Base-by-base conservation (phyloP, 768 basidiomycete species). In the Termitomyces sp. region DNA sequence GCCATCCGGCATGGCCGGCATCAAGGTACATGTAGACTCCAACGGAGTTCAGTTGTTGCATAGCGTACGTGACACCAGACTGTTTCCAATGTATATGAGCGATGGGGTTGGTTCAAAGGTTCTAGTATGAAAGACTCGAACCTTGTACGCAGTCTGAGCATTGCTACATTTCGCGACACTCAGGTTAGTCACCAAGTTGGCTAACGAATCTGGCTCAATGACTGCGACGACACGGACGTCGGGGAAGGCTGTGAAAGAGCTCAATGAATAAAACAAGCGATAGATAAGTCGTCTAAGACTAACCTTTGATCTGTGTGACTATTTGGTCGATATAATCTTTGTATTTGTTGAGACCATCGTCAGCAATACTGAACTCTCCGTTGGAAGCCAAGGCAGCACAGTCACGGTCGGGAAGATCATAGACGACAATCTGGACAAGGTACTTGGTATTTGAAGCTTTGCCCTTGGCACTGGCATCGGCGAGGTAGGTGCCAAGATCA, bases 121-220 rank as follows among this genome's bases (percentile, higher is more conserved):
- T 46, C 7, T 20, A 53, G 16, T 45, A 49, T n/a, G 4, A 14
- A 40, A 3, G 18, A 18, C 20, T 54, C 69, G n/a, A 59, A 74
- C 75, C 65, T 77, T 73, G 73, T 86, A 84, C 16, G 80, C 77
- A 35, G 71, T 68, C 63, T 81, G 73, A 20, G 84, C 85, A 61
- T 74, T 75, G 47, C 76, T 65, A 68, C 84, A 85, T 66, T 85
- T 83, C 38, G 71, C 61, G 36, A 84, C 80, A 69, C 69, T 83
- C 68, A 85, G 63, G 78, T 86, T 87, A 66, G 84, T 86, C 64
- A 87, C 85, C 64, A 87, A 65, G 74, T 86, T 86, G 58, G 84
- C 85, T 47, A 87, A 72, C 43, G 84, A 84, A 69, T 86, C 85
- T 60, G 85, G 84, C 69, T 86, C 85, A 54, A 85, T 78, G 67